Base-by-base conservation (phyloP, 1,284 basidiomycete species). In the Naganishia albida region DNA sequence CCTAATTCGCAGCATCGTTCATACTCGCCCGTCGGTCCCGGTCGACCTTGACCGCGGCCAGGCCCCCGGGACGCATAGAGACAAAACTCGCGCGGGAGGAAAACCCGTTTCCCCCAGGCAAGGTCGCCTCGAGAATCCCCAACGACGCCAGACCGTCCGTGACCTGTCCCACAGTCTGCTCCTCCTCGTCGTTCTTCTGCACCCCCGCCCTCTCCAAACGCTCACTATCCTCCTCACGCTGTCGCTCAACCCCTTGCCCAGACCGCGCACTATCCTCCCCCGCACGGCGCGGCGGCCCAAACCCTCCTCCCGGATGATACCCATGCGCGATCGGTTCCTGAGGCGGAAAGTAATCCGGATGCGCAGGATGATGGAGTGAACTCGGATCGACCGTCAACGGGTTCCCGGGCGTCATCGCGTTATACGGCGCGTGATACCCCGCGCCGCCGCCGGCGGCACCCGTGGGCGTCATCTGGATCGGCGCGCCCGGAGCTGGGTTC, bases 401-500 rank as follows among this genome's bases (percentile, higher is more conserved):
- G 20, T 25, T 39, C 38, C 59, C 57, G 15, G 59, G 59, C 23
- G 65, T 66, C 52, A 53, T 51, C 39, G 53, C 49, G 39, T n/a
- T n/a, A n/a, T 57, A 64, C 20, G 64, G 49, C 23, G 64, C 38
- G 54, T 52, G 43, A n/a, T n/a, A n/a, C n/a, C n/a, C n/a, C 30
- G 44, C 25, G 34, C 23, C 39, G 23, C 51, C 30, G 43, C 44
- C 30, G 28, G 46, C 51, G 15, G 25, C 23, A 7, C 34, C 64
- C 3, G 56, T 54, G 18, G 64, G 67, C 3, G 63, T 64, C 54
- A 65, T 63, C 18, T 73, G 69, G n/a, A 81, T 68, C 0, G 80
- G 79, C 7, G 76, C 80, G 20, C 80, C 80, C 0, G 80, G 80
- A 12, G 80, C 80, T 13, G 78, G 69, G 64, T 80, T 78, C 34